Evolutionary conservation across 108 stramenopile genomes (phyloP).

Genomic region (Ochromonas danica): DNA sequence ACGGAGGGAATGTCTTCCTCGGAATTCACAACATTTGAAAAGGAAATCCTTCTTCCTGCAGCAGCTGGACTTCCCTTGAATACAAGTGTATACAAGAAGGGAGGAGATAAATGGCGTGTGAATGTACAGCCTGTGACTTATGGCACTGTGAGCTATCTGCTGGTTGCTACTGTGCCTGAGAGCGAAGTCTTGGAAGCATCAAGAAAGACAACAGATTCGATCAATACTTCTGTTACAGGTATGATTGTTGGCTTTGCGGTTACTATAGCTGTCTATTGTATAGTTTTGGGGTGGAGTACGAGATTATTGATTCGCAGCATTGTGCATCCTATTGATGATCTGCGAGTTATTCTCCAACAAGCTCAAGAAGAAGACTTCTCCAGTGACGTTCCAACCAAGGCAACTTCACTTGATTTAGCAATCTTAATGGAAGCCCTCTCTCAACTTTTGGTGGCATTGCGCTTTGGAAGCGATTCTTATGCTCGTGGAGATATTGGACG

Average conservation of each 20-base stretch:
- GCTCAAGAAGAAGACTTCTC: background rate
- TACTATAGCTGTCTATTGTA: background rate
- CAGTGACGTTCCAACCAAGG: background rate
- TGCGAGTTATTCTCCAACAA: background rate
- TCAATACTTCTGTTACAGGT: background rate
- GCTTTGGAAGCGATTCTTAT: background rate
- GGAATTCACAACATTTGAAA: background rate
- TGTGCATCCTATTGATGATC: background rate
- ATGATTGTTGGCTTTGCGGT: conserved; percentile 1
- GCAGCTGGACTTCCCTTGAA: too few relatives aligned
- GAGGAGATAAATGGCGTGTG: background rate
- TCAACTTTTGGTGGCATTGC: background rate
- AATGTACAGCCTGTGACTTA: background rate
- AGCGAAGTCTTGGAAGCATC: background rate
- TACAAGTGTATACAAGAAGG: background rate
- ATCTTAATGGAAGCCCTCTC: background rate
- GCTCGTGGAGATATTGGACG: background rate
- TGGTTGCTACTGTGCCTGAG: background rate
- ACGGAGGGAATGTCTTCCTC: background rate
- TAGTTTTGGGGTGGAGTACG: background rate
- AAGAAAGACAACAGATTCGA: background rate
- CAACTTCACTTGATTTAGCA: background rate
- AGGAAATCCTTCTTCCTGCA: background rate
- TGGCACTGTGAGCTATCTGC: background rate
- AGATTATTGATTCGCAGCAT: background rate